Evolutionary conservation across 225 moss, liverwort and hornwort genomes (phyloP).

Genomic region (Physcomitrium patens): DNA sequence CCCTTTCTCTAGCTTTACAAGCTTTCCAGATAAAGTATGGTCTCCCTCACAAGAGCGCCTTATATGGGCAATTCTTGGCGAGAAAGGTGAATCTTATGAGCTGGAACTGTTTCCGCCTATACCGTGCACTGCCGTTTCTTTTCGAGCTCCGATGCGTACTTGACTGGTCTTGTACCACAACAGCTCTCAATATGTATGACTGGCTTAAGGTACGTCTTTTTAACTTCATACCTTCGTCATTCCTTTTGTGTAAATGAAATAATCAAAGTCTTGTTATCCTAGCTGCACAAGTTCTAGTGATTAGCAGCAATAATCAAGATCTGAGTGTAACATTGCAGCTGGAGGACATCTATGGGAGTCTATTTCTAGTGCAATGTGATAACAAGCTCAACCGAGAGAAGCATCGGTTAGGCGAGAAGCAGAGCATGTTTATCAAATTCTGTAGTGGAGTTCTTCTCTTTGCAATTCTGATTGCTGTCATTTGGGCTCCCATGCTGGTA

Average conservation of each 20-base stretch:
- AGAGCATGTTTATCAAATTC: constrained; percentile 92
- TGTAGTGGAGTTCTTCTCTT: constrained; percentile 85
- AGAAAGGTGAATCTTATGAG: constrained; percentile 63
- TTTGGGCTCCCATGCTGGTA: constrained; percentile 99
- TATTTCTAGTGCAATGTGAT: constrained; percentile 89
- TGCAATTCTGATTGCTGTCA: constrained; percentile 73
- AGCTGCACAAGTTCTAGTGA: neutral
- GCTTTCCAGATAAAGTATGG: constrained; percentile 94
- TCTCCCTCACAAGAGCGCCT: constrained; percentile 81
- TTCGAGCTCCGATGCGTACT: constrained; percentile 95
- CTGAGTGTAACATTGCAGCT: constrained; percentile 51
- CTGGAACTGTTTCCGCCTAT: constrained; percentile 85
- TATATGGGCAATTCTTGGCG: constrained; percentile 88
- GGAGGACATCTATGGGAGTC: constrained; percentile 98
- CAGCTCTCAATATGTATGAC: constrained; percentile 92
- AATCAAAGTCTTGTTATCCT: neutral
- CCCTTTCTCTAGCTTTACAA: constrained; percentile 76
- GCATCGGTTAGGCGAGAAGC: constrained; percentile 84
- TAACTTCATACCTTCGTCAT: constrained; percentile 6
- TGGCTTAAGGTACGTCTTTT: constrained; percentile 82
- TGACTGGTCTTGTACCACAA: constrained; percentile 96
- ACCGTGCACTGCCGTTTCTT: constrained; percentile 88
- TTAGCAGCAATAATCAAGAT: constrained; percentile 24
- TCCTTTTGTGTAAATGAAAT: constrained; percentile 15
- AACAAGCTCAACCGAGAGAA: constrained; percentile 83